phyloP scores from a whole-genome alignment of 345 rosid genomes.

The Capsella bursapastoris region DNA sequence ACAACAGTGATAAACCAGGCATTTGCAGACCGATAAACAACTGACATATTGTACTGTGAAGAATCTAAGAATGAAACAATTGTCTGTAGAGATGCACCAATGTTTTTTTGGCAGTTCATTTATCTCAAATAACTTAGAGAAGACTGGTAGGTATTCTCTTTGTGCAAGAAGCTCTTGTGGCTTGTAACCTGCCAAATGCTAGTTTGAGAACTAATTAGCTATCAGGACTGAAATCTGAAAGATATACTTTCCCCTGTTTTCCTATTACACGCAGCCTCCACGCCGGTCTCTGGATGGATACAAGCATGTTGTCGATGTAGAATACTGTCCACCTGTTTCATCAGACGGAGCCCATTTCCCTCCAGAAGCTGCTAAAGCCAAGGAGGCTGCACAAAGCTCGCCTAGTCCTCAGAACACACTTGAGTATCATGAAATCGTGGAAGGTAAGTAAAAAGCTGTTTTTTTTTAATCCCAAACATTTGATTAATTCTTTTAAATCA shows the following conservation, averaged over 20 bases:
- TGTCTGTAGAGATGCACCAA: neutral
- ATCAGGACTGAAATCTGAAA: constrained; percentile 8
- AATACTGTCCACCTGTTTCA: constrained; percentile 80
- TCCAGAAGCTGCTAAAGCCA: constrained; percentile 87
- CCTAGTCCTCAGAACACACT: constrained; percentile 64
- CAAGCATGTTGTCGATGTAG: constrained; percentile 93
- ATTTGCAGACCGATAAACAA: neutral
- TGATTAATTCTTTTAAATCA: neutral
- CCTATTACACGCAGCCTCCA: constrained; percentile 69
- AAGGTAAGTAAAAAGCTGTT: constrained; percentile 56
- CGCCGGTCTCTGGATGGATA: constrained; percentile 87
- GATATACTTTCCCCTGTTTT: constrained; percentile 2
- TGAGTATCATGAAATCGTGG: constrained; percentile 83
- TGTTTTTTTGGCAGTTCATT: neutral
- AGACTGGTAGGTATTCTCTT: constrained; percentile 6
- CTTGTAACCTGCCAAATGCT: neutral
- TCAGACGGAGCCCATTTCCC: constrained; percentile 88
- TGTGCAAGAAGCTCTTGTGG: constrained; percentile 3
- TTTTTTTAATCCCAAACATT: neutral
- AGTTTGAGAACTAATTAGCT: constrained; percentile 14
- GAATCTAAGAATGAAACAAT: neutral
- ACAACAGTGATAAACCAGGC: neutral
- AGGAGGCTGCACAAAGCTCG: constrained; percentile 82
- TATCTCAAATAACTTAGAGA: constrained; percentile 3
- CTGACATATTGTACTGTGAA: neutral